These are phyloP conservation scores for Epichloe sp. DNA, from an alignment of 2,329 filamentous ascomycete genomes.

Conservation along the genomic window DNA sequence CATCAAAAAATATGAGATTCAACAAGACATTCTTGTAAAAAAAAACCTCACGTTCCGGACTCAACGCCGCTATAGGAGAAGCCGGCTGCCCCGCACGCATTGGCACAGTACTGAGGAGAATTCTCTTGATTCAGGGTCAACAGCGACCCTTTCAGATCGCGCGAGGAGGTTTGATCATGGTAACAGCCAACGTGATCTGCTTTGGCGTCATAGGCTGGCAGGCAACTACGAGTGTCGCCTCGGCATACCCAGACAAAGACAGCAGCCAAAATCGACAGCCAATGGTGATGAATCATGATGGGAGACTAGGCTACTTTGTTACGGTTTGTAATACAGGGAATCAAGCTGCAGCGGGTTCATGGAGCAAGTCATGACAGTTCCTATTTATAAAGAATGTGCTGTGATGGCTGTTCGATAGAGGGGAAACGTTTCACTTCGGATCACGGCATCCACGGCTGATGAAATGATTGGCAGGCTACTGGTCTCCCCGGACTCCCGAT, in stretches of 20 bases:
- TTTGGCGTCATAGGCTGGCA: neutral
- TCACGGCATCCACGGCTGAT: too few species aligned
- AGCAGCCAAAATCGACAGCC: neutral
- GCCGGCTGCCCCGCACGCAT: slow-evolving; percentile 9
- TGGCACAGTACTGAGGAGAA: slow-evolving; percentile 8
- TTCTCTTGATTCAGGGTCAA: neutral
- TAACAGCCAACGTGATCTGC: neutral
- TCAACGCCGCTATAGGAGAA: slow-evolving; percentile 7
- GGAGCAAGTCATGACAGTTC: too few species aligned
- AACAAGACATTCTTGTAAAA: neutral
- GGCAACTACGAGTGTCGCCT: neutral
- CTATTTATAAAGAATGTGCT: too few species aligned
- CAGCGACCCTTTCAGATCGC: neutral
- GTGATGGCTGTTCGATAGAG: too few species aligned
- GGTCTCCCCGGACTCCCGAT: too few species aligned
- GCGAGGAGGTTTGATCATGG: neutral
- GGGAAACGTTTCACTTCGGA: too few species aligned
- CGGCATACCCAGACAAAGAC: neutral
- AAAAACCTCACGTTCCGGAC: slow-evolving; percentile 5
- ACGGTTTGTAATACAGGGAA: too few species aligned
- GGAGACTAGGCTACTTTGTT: neutral
- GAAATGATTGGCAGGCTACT: too few species aligned
- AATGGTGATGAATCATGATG: neutral
- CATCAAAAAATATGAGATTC: neutral
- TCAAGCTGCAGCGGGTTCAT: too few species aligned